These are phyloP conservation scores for Ophiostoma fasciatum DNA, from an alignment of 2,329 filamentous ascomycete genomes.

Conservation along the genomic window DNA sequence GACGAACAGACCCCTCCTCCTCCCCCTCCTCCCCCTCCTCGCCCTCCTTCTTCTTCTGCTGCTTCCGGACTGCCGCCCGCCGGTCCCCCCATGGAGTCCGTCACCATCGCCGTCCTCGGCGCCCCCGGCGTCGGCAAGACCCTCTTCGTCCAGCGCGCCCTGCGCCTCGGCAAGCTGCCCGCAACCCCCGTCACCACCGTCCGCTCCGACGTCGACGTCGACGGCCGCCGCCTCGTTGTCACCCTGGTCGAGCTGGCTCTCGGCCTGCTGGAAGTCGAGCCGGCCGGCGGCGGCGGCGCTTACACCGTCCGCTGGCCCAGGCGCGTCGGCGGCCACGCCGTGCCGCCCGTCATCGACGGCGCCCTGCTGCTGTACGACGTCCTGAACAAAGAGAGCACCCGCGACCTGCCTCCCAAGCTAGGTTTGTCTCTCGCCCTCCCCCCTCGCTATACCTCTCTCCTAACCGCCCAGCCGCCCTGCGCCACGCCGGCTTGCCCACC, in stretches of 20 bases:
- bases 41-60: not conserved
- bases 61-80: not conserved
- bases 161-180: conserved; percentile 38
- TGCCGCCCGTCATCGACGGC: conserved; percentile 68
- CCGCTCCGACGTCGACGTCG: conserved; percentile 42
- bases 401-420: conserved; percentile 58
- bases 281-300: too few relatives aligned
- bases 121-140: conserved; percentile 53
- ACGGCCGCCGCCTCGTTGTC: conserved; percentile 41
- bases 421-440: not conserved
- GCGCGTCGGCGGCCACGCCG: conserved; percentile 52
- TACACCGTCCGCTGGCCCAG: conserved; percentile 52
- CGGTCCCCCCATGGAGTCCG: conserved; percentile 33
- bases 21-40: not conserved
- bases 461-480: conserved; percentile 48
- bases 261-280: conserved; percentile 47
- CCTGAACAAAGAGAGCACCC: conserved; percentile 59
- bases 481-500: conserved; percentile 57
- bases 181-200: conserved; percentile 39
- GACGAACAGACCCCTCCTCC: too few relatives aligned
- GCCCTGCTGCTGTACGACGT: conserved; percentile 82
- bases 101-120: conserved; percentile 53
- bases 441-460: not conserved
- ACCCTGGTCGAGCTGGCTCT: conserved; percentile 52
- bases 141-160: conserved; percentile 48